Conservation (phyloP, 768 basidiomycete genomes). For the Filobasidium wieringae region DNA sequence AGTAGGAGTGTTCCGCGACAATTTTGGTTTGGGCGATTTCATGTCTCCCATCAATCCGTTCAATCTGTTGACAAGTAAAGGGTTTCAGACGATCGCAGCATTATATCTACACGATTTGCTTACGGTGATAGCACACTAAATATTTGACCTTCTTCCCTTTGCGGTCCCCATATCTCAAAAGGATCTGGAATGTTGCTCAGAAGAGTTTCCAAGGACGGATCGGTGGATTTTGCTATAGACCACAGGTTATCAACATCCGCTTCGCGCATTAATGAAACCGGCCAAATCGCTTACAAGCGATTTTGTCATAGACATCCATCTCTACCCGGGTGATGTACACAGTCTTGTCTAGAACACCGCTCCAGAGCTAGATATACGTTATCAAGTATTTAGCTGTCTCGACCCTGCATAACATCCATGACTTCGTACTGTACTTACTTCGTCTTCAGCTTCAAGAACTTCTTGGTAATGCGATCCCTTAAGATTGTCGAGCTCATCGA, state of each 20-base stretch:
- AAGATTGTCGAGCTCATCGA: constrained; percentile 78
- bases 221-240: constrained; percentile 45
- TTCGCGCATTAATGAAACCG: constrained; percentile 14
- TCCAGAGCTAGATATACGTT: constrained; percentile 50
- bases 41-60: constrained; percentile 5
- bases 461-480: constrained; percentile 74
- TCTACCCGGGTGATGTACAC: constrained; percentile 77
- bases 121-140: constrained; percentile 79
- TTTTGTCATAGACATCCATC: constrained; percentile 74
- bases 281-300: constrained; percentile 23
- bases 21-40: constrained; percentile 17
- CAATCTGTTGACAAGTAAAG: background rate
- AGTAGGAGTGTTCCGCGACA: background rate
- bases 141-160: constrained; percentile 77
- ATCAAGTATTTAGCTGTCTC: background rate
- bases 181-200: constrained; percentile 81
- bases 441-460: constrained; percentile 82
- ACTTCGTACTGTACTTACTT: constrained; percentile 40
- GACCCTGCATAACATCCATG: background rate
- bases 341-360: constrained; percentile 74
- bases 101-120: constrained; percentile 2
- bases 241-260: constrained; percentile 37
- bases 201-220: constrained; percentile 83
- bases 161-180: constrained; percentile 81
- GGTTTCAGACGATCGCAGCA: background rate